Evolutionary conservation across 1,284 basidiomycete genomes (phyloP).

Genomic region (Retiboletus flavoniger): DNA sequence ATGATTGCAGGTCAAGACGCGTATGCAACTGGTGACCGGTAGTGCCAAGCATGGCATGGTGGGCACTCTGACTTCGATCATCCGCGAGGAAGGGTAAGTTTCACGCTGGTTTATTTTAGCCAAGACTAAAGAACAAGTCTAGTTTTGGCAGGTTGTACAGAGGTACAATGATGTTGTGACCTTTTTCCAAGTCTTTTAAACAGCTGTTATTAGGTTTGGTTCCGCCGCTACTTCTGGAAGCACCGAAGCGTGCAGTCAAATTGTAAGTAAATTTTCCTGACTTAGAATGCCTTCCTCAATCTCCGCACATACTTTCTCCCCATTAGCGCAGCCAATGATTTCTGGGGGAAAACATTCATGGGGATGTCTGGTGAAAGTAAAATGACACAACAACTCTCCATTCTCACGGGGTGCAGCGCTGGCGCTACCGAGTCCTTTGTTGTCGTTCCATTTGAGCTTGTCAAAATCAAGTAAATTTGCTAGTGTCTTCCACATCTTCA

Average conservation of each 20-base stretch:
- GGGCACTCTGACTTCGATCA: constrained; percentile 74
- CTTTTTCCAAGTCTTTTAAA: background rate
- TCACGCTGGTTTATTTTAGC: constrained; percentile 6
- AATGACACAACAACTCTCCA: constrained; percentile 86
- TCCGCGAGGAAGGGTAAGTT: constrained; percentile 81
- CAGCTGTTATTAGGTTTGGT: constrained; percentile 62
- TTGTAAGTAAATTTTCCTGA: constrained; percentile 55
- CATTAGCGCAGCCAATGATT: constrained; percentile 80
- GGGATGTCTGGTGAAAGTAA: constrained; percentile 65
- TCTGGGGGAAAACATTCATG: constrained; percentile 85
- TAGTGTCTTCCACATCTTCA: background rate
- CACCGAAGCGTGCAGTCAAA: constrained; percentile 97
- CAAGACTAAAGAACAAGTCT: constrained; percentile 22
- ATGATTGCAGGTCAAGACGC: constrained; percentile 81
- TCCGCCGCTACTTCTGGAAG: constrained; percentile 92
- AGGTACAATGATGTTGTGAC: constrained; percentile 43
- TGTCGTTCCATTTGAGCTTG: constrained; percentile 94
- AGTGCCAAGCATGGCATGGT: constrained; percentile 79
- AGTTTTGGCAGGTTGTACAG: constrained; percentile 86
- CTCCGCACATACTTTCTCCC: background rate
- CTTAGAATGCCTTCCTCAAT: background rate
- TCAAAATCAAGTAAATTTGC: constrained; percentile 79
- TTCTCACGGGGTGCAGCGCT: constrained; percentile 89
- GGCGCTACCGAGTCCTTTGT: constrained; percentile 95
- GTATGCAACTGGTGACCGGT: constrained; percentile 92